phyloP scores from a whole-genome alignment of 108 stramenopile species.

The Nannochloropsis salina region DNA sequence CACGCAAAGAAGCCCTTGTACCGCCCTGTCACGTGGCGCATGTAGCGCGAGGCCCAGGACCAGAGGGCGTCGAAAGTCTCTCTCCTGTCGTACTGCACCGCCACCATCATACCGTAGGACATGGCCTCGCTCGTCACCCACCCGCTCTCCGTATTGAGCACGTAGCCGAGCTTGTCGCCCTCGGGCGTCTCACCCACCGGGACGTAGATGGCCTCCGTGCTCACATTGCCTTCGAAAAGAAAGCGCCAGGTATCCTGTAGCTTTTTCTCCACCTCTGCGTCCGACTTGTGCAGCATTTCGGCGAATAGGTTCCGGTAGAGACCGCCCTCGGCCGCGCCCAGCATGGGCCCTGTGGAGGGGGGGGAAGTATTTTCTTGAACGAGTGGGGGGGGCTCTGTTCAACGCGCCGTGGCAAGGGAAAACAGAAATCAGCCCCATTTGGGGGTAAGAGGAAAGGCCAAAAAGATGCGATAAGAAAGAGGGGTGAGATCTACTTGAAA shows the following conservation, averaged over 20 bases:
- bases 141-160: slow-evolving; percentile 4
- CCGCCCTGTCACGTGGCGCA: background rate
- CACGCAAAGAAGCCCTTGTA: slow-evolving; percentile 6
- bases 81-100: slow-evolving; percentile 12
- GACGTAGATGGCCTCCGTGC: background rate
- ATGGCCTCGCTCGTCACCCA: slow-evolving; percentile 19
- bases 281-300: slow-evolving; percentile 3
- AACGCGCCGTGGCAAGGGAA: too few relatives aligned
- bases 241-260: background rate
- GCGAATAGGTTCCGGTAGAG: slow-evolving; percentile 4
- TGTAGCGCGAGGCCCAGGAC: background rate
- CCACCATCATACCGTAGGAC: slow-evolving; percentile 12
- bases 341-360: background rate
- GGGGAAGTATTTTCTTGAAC: background rate
- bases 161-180: background rate
- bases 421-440: background rate
- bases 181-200: background rate
- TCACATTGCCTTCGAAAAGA: background rate
- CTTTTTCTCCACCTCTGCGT: slow-evolving; percentile 4
- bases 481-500: too few relatives aligned
- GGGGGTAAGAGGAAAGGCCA: background rate
- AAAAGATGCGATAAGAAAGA: background rate
- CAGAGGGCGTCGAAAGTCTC: background rate
- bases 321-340: slow-evolving; percentile 16
- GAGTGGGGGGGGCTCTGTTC: too few relatives aligned